phyloP scores from a whole-genome alignment of 345 rosid species.

The Jatropha curcas region DNA sequence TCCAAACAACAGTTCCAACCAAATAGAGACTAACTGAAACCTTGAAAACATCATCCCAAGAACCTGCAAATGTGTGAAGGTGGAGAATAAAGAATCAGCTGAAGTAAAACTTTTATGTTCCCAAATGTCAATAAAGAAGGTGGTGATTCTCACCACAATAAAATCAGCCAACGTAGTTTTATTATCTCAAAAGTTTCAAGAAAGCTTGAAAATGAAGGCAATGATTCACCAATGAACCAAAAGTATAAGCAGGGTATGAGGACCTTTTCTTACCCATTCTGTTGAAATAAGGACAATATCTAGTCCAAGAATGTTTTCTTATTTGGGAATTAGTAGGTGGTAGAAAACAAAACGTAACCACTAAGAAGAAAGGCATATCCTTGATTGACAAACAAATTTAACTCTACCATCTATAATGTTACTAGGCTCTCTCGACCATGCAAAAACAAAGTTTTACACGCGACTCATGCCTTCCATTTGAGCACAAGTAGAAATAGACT shows the following conservation, averaged over 20 bases:
- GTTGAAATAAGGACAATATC: not conserved
- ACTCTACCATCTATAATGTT: too few relatives aligned
- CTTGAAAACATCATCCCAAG: constrained; percentile 93
- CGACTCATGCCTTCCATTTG: not conserved
- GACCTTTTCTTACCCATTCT: constrained; percentile 6
- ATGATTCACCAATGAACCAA: not conserved
- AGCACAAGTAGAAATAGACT: not conserved
- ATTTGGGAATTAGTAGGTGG: not conserved
- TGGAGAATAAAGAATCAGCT: not conserved
- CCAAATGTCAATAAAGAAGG: not conserved
- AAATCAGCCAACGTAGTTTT: too few relatives aligned
- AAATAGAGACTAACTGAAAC: constrained; percentile 87
- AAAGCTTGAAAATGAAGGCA: not conserved
- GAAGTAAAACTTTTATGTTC: not conserved
- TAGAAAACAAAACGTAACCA: not conserved
- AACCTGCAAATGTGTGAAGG: constrained; percentile 45
- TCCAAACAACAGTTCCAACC: constrained; percentile 85
- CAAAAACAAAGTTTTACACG: not conserved
- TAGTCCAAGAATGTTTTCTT: not conserved
- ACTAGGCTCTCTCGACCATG: not conserved
- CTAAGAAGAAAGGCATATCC: too few relatives aligned
- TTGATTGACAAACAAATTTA: too few relatives aligned
- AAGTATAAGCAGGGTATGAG: not conserved
- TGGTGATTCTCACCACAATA: too few relatives aligned
- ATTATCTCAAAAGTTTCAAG: not conserved